Base-by-base conservation (phyloP, 768 basidiomycete species). In the Tulasnella sp. region DNA sequence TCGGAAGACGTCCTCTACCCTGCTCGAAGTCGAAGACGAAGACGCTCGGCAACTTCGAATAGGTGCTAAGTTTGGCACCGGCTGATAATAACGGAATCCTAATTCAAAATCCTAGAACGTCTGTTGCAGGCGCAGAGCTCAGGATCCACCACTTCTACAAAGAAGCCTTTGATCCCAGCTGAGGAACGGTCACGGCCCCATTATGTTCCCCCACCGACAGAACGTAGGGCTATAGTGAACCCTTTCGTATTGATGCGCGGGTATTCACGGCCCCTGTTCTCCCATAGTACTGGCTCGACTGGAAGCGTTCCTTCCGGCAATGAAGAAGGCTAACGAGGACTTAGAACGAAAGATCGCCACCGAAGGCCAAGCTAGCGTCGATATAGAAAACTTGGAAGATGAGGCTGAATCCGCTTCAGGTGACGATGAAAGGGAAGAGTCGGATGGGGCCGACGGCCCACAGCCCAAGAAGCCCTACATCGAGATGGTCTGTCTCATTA, bases 271-370 rank as follows among this genome's bases (percentile, higher is more conserved):
- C 3, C 42, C 1, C 15, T 44, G 39, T 7, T 2, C 18, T 35
- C 29, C 74, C 23, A 20, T 42, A 80, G 80, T 80, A 70, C 44
- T 80, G 20, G 69, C 80, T 32, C 73, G 80, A 42, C 55, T 80
- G 23, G 78, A 80, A 35, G 78, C 78, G 13, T 80, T 80, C 55
- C 71, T 80, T 5, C 80, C 80, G 10, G 70, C 48, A n/a, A 75
- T 80, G 46, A 76, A 79, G 74, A 70, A 70, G 20, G 78, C 80
- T 16, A 80, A 79, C 61, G 78, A 75, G 23, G 80, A 74, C 20
- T 70, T 80, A 26, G 40, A 48, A 29, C 35, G 76, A 37, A 77
- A 67, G 57, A 48, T 70, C 37, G 79, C 75, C n/a, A n/a, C 55
- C 23, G 67, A 70, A 15, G 77, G 77, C 44, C 80, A 75, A 18